These are phyloP conservation scores for Colletotrichum euphorbiae DNA, from an alignment of 2,329 filamentous ascomycete species.

Conservation along the genomic window DNA sequence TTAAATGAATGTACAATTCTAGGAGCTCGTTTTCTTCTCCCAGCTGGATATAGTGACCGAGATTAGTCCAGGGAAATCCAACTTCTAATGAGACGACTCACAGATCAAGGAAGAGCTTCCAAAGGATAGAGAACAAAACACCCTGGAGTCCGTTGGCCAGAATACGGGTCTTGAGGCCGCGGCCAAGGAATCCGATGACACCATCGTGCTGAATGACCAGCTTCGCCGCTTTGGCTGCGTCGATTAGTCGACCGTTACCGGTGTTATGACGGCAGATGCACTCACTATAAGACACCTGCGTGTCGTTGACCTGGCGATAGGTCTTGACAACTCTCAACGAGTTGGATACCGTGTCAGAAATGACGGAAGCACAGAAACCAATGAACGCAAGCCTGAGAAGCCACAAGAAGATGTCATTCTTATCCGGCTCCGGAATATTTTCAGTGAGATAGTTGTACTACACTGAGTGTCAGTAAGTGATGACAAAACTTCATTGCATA, in stretches of 20 bases:
- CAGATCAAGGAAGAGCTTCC: conserved; percentile 62
- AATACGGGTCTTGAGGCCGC: conserved; percentile 60
- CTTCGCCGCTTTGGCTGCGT: conserved; percentile 55
- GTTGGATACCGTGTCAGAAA: conserved; percentile 61
- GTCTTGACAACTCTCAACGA: conserved; percentile 61
- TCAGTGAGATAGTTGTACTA: conserved; percentile 59
- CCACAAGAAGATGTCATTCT: conserved; percentile 54
- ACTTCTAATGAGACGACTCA: conserved; percentile 46
- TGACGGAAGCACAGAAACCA: conserved; percentile 57
- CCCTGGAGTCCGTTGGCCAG: conserved; percentile 61
- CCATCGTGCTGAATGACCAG: conserved; percentile 56
- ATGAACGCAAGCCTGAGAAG: conserved; percentile 57
- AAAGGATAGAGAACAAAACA: conserved; percentile 60
- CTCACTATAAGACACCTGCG: conserved; percentile 58
- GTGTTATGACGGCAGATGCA: not conserved
- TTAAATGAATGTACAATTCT: not conserved
- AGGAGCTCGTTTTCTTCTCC: conserved; percentile 36
- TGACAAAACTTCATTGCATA: too few species aligned
- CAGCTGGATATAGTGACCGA: conserved; percentile 5
- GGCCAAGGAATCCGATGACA: conserved; percentile 55
- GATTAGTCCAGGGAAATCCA: not conserved
- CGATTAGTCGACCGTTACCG: not conserved
- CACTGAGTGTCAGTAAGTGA: conserved; percentile 7
- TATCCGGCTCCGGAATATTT: conserved; percentile 53
- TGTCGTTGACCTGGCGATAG: conserved; percentile 62